phyloP scores from a whole-genome alignment of 306 rosid species.

The Purshia tridentata region DNA sequence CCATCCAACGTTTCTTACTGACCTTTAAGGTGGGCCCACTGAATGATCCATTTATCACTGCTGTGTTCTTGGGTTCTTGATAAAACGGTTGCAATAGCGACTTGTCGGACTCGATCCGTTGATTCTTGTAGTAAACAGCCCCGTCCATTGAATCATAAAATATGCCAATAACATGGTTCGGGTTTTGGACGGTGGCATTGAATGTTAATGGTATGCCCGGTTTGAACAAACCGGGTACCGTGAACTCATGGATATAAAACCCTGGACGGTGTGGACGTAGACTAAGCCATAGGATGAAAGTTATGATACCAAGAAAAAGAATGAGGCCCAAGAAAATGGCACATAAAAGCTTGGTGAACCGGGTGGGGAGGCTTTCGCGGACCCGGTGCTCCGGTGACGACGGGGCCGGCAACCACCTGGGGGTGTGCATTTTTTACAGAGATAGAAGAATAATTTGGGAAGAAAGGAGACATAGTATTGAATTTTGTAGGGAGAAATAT shows the following conservation, averaged over 20 bases:
- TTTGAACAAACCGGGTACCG: constrained; percentile 47
- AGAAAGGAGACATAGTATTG: too few species aligned
- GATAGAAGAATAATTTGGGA: too few species aligned
- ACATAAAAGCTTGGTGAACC: constrained; percentile 66
- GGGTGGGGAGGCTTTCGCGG: constrained; percentile 72
- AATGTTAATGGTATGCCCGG: constrained; percentile 33
- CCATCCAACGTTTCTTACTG: constrained; percentile 55
- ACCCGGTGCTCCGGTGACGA: constrained; percentile 45
- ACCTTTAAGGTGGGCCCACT: constrained; percentile 52
- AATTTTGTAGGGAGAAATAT: too few species aligned
- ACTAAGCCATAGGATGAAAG: constrained; percentile 80
- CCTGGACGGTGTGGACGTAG: constrained; percentile 91
- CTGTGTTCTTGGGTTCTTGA: constrained; percentile 67
- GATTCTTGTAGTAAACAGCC: constrained; percentile 54
- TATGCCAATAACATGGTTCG: constrained; percentile 67
- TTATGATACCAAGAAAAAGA: constrained; percentile 47
- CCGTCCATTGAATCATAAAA: constrained; percentile 56
- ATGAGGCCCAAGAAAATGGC: constrained; percentile 59
- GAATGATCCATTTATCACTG: constrained; percentile 35
- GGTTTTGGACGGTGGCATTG: constrained; percentile 59
- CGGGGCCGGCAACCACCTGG: too few species aligned
- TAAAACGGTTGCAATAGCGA: constrained; percentile 46
- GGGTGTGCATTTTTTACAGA: too few species aligned
- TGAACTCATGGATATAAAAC: constrained; percentile 54
- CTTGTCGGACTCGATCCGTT: constrained; percentile 50